A percentile compares a stretch with the other conserved stretches of the same genome.
Conservation (phyloP, 768 basidiomycete genomes). For the Mycena floridula region DNA sequence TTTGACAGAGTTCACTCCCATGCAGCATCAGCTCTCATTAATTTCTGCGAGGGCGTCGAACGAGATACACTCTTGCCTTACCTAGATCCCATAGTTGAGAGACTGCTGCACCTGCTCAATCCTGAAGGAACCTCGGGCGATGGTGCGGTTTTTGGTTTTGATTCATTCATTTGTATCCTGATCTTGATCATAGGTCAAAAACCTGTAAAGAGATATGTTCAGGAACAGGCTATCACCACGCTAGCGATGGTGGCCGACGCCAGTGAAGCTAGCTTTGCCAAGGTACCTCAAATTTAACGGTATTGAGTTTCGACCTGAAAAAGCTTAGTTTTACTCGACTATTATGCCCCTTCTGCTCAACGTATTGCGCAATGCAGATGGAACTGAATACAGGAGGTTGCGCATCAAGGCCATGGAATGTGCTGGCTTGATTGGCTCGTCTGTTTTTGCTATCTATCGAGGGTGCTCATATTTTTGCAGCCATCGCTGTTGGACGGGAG, state of each 20-base stretch:
- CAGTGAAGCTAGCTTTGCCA: constrained; percentile 71
- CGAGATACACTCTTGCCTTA: constrained; percentile 68
- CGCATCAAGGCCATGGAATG: constrained; percentile 89
- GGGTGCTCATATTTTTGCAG: constrained; percentile 27
- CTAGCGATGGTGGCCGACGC: constrained; percentile 88
- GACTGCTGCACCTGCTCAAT: constrained; percentile 37
- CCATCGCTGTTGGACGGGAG: constrained; percentile 81
- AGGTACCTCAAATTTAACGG: too few relatives aligned
- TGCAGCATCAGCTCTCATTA: constrained; percentile 82
- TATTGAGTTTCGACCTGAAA: too few relatives aligned
- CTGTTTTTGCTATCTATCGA: neutral
- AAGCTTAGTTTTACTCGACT: constrained; percentile 65
- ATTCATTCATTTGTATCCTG: neutral
- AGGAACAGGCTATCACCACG: constrained; percentile 85
- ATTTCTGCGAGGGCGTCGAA: constrained; percentile 86
- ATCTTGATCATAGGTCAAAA: constrained; percentile 20
- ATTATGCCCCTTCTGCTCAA: constrained; percentile 81
- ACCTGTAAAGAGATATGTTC: constrained; percentile 52
- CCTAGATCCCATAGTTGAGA: constrained; percentile 74
- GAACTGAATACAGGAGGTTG: constrained; percentile 58
- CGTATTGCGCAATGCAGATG: constrained; percentile 68
- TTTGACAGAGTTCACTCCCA: constrained; percentile 71
- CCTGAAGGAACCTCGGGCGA: neutral
- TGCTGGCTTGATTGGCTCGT: constrained; percentile 75
- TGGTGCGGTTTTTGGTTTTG: neutral